Conservation (phyloP, 495 filamentous ascomycete species). For the Talaromyces wortmannii region DNA sequence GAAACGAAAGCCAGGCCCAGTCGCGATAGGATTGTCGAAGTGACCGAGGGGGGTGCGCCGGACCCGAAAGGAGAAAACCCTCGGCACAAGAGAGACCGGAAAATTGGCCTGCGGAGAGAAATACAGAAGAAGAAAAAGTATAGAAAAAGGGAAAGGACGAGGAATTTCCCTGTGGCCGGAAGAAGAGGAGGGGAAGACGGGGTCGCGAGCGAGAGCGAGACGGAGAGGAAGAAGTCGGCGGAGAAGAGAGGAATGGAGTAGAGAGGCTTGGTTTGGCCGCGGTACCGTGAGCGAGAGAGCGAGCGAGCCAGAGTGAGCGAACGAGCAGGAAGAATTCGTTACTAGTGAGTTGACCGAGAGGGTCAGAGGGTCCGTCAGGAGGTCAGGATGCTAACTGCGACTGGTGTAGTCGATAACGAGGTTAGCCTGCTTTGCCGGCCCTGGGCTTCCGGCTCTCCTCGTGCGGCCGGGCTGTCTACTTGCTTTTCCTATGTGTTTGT, state of each 20-base stretch:
- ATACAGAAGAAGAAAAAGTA: conserved; percentile 8
- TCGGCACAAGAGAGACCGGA: not conserved
- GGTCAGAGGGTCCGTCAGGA: no score
- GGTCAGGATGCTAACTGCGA: no score
- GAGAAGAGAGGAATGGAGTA: conserved; percentile 6
- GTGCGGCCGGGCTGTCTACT: not conserved
- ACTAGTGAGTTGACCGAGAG: no score
- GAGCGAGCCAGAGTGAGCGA: no score
- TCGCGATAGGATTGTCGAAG: not conserved
- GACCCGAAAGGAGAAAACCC: not conserved
- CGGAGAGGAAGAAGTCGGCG: conserved; percentile 9
- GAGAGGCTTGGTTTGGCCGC: not conserved
- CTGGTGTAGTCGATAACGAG: no score
- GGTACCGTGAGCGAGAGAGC: not conserved
- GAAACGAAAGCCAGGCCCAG: not conserved
- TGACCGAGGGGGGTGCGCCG: not conserved
- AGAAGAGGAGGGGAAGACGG: conserved; percentile 7
- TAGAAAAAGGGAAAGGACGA: conserved; percentile 1
- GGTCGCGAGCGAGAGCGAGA: conserved; percentile 8
- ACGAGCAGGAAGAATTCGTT: no score
- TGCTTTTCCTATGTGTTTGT: not conserved
- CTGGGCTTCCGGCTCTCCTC: not conserved
- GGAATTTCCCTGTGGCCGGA: not conserved
- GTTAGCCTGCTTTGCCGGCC: not conserved
- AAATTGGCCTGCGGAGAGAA: not conserved